phyloP scores from a whole-genome alignment of 768 basidiomycete species.

The Hebeloma cylindrosporum region DNA sequence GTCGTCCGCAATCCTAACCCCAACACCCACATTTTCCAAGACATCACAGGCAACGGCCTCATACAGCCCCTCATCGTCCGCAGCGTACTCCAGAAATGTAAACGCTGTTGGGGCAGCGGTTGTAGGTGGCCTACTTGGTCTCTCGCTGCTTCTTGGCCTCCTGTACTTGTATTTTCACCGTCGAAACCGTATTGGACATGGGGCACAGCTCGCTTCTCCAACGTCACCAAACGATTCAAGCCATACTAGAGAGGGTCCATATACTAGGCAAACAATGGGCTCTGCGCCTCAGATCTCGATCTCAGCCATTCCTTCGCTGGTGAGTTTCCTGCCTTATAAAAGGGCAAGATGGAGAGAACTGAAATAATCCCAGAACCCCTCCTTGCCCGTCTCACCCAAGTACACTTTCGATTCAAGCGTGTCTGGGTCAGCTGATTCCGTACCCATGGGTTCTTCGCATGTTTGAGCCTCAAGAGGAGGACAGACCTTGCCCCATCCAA shows the following conservation, averaged over 20 bases:
- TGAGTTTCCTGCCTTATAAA: conserved; percentile 7
- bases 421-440: conserved; percentile 12
- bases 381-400: conserved; percentile 5
- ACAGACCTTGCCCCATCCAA: too few species aligned
- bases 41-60: conserved; percentile 1
- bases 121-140: conserved; percentile 40
- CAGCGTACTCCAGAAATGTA: conserved; percentile 17
- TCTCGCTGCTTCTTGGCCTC: conserved; percentile 33
- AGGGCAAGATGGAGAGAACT: too few species aligned
- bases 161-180: conserved; percentile 26
- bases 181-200: conserved; percentile 20
- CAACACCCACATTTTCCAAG: conserved; percentile 7
- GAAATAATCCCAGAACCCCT: conserved; percentile 13
- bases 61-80: conserved; percentile 6
- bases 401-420: conserved; percentile 8
- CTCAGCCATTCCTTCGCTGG: conserved; percentile 10
- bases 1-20: conserved; percentile 37
- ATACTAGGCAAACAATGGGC: conserved; percentile 17
- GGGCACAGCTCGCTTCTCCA: conserved; percentile 18
- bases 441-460: conserved; percentile 3
- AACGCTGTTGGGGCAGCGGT: conserved; percentile 48
- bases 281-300: conserved; percentile 1
- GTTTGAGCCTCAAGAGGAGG: too few species aligned
- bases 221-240: conserved; percentile 12
- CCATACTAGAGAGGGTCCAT: conserved; percentile 18